These are phyloP conservation scores for Cokeromyces recurvatus DNA, from an alignment of 371 early-diverging fungal genomes.

Conservation along the genomic window DNA sequence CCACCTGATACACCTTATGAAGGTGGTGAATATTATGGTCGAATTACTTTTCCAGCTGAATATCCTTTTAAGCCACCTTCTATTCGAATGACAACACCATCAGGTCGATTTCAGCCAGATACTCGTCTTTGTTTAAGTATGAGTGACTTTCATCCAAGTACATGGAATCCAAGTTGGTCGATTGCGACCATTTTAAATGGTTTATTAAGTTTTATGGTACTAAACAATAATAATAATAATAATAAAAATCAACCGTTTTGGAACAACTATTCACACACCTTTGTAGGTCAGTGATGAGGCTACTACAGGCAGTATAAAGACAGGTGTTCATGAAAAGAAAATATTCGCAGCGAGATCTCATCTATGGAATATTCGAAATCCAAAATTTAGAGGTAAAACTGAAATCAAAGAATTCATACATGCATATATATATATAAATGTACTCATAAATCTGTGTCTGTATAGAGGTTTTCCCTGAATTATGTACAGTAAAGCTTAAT, in stretches of 20 bases:
- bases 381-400: slow-evolving; percentile 67
- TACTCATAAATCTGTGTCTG: background rate
- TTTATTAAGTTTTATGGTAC: slow-evolving; percentile 91
- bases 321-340: slow-evolving; percentile 73
- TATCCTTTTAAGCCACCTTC: slow-evolving; percentile 96
- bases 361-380: slow-evolving; percentile 67
- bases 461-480: slow-evolving; percentile 70
- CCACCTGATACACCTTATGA: slow-evolving; percentile 92
- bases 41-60: slow-evolving; percentile 89
- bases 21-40: slow-evolving; percentile 94
- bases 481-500: slow-evolving; percentile 47
- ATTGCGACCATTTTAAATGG: slow-evolving; percentile 94
- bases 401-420: background rate
- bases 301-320: slow-evolving; percentile 89
- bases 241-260: slow-evolving; percentile 41
- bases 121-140: slow-evolving; percentile 90
- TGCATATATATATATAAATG: background rate
- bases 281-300: slow-evolving; percentile 58
- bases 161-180: slow-evolving; percentile 98
- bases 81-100: slow-evolving; percentile 93
- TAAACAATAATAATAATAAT: background rate
- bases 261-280: too few species aligned
- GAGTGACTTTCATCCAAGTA: slow-evolving; percentile 91
- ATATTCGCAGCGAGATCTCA: slow-evolving; percentile 77
- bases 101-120: slow-evolving; percentile 86